phyloP scores from a whole-genome alignment of 2,329 filamentous ascomycete species.

The Septoria petroselini region DNA sequence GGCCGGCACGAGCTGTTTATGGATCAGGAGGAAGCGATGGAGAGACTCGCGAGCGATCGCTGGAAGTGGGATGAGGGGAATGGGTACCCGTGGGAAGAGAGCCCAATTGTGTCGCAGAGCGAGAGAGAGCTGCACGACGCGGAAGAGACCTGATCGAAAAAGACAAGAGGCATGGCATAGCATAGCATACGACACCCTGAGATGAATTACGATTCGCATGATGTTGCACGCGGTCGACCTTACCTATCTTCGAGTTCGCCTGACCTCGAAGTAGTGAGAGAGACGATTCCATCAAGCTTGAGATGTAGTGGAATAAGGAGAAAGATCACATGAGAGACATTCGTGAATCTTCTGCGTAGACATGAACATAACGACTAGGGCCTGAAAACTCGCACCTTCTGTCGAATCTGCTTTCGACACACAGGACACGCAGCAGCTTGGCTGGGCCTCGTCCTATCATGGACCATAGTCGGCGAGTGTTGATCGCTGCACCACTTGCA shows the following conservation, averaged over 20 bases:
- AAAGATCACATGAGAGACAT: no score
- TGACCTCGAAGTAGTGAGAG: no score
- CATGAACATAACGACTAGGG: slow-evolving; percentile 11
- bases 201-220: background rate
- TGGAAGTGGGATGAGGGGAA: slow-evolving; percentile 31
- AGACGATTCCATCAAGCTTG: no score
- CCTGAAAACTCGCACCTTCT: slow-evolving; percentile 41
- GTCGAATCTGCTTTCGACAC: slow-evolving; percentile 47
- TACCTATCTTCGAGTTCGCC: no score
- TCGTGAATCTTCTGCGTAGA: no score
- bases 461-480: slow-evolving; percentile 45
- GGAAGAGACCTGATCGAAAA: slow-evolving; percentile 14
- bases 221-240: no score
- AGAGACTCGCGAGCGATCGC: slow-evolving; percentile 27
- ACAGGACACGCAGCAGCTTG: slow-evolving; percentile 45
- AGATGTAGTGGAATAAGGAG: no score
- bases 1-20: slow-evolving; percentile 31
- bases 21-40: slow-evolving; percentile 34
- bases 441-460: slow-evolving; percentile 42
- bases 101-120: slow-evolving; percentile 16
- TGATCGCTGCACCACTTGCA: slow-evolving; percentile 56
- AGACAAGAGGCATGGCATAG: background rate
- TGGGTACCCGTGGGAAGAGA: slow-evolving; percentile 33
- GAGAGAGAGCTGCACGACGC: slow-evolving; percentile 30
- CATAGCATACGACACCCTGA: slow-evolving; percentile 12